A percentile compares a stretch with the other conserved stretches of the same genome.
Conservation (phyloP, 2,329 filamentous ascomycete genomes). For the Fusarium xylarioides region DNA sequence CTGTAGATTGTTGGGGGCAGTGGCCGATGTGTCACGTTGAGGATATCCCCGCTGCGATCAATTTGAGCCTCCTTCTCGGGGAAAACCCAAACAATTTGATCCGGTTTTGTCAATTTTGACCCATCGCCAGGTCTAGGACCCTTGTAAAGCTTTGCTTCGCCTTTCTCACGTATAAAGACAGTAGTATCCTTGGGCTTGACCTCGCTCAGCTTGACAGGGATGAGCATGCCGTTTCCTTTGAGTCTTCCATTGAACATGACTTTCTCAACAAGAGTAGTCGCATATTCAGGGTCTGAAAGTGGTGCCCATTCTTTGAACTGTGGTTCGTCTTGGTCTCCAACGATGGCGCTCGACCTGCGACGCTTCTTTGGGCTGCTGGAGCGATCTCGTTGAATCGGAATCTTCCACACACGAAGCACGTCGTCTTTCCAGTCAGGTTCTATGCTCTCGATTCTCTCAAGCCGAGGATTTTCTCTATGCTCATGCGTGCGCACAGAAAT, state of each 20-base stretch:
- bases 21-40: slow-evolving; percentile 36
- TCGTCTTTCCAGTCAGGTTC: slow-evolving; percentile 78
- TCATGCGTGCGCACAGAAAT: slow-evolving; percentile 79
- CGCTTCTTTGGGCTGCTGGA: slow-evolving; percentile 51
- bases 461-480: slow-evolving; percentile 59
- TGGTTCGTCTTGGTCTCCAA: slow-evolving; percentile 5
- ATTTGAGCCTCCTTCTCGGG: slow-evolving; percentile 23
- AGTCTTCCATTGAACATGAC: slow-evolving; percentile 50
- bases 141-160: slow-evolving; percentile 73
- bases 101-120: slow-evolving; percentile 22
- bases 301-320: slow-evolving; percentile 25
- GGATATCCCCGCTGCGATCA: slow-evolving; percentile 8
- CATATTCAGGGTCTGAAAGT: slow-evolving; percentile 46
- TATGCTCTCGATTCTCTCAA: slow-evolving; percentile 35
- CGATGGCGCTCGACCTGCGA: slow-evolving; percentile 35
- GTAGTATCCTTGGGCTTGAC: slow-evolving; percentile 43
- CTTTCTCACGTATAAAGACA: slow-evolving; percentile 69
- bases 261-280: slow-evolving; percentile 45
- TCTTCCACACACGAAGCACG: slow-evolving; percentile 84
- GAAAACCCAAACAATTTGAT: slow-evolving; percentile 44
- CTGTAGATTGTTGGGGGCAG: slow-evolving; percentile 76
- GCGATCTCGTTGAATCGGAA: slow-evolving; percentile 59
- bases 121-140: slow-evolving; percentile 60
- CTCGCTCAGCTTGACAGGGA: slow-evolving; percentile 41
- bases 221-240: slow-evolving; percentile 34